Evolutionary conservation across 129 eudicot species (phyloP).

Genomic region (Saussurea involucrata): DNA sequence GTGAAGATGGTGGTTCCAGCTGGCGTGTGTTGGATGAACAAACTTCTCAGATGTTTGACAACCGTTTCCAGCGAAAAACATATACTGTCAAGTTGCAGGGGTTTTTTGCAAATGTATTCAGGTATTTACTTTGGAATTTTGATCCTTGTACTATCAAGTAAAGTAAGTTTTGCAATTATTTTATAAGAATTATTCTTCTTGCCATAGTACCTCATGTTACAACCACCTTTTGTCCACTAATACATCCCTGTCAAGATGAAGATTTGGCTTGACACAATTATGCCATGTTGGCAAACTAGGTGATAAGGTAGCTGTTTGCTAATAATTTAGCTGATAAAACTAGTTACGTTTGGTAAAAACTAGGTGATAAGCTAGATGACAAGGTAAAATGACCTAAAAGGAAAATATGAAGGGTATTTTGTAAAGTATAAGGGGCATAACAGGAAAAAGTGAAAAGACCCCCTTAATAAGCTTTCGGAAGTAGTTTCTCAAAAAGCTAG

Average conservation of each 20-base stretch:
- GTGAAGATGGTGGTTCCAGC: conserved; percentile 72
- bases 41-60: conserved; percentile 56
- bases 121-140: conserved; percentile 36
- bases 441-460: not conserved
- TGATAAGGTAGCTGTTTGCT: not conserved
- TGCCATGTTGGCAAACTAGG: not conserved
- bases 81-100: conserved; percentile 43
- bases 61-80: conserved; percentile 73
- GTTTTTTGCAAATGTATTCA: conserved; percentile 59
- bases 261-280: not conserved
- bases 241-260: not conserved
- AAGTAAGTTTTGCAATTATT: not conserved
- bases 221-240: not conserved
- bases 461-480: not conserved
- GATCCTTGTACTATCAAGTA: not conserved
- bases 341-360: not conserved
- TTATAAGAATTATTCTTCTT: not conserved
- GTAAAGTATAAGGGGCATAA: not conserved
- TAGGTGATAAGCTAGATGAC: not conserved
- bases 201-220: not conserved
- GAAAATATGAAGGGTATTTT: not conserved
- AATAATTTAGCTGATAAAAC: too few relatives aligned
- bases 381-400: not conserved
- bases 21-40: conserved; percentile 82
- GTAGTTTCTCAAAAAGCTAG: too few relatives aligned